Base-by-base conservation (phyloP, 2,329 filamentous ascomycete genomes). In the Sporothrix pseudoabietina region DNA sequence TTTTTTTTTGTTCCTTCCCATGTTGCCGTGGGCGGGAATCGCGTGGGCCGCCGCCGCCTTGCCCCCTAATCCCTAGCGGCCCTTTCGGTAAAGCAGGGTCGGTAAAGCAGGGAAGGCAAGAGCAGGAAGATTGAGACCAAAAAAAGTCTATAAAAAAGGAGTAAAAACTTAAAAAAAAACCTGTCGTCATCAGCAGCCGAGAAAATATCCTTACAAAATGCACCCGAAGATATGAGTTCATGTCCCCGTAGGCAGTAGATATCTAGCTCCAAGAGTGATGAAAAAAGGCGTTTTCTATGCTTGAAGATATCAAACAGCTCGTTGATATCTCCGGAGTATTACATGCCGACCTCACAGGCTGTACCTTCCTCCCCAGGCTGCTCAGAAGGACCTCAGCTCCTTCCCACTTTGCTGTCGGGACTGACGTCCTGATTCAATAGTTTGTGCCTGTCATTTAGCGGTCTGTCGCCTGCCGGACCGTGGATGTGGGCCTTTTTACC, bases 121-220 rank as follows among this genome's bases (percentile, higher is more conserved):
- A 65, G 7, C 8, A 66, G 73, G 76, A 80, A 78, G 76, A 32
- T 19, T 14, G 14, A 22, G n/a, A n/a, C 47, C 16, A 61, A 59
- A 71, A 71, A 61, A 49, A 65, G 49, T 19, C 19, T n/a, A 71
- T 22, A 14, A 63, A 52, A 52, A 49, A 49, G 26, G 26, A 26
- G 26, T 1, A 63, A 49, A 19, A 47, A 35, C 35, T 35, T 35
- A n/a, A n/a, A n/a, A 35, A 52, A 69, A 35, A 10, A 47, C 16
- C 30, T 4, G 26, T 59, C 52, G 39, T n/a, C 69, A 41, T 30
- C n/a, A 71, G 32, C 9, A 47, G 14, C 52, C 54, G 69, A 44
- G 44, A 49, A 49, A 68, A 35, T 22, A 30, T n/a, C 39, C 30
- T 47, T 30, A 47, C n/a, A 5, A 26, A 10, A 66, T 22, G 61